phyloP scores from a whole-genome alignment of 2,329 filamentous ascomycete genomes.

The Chlorencoelia australis region DNA sequence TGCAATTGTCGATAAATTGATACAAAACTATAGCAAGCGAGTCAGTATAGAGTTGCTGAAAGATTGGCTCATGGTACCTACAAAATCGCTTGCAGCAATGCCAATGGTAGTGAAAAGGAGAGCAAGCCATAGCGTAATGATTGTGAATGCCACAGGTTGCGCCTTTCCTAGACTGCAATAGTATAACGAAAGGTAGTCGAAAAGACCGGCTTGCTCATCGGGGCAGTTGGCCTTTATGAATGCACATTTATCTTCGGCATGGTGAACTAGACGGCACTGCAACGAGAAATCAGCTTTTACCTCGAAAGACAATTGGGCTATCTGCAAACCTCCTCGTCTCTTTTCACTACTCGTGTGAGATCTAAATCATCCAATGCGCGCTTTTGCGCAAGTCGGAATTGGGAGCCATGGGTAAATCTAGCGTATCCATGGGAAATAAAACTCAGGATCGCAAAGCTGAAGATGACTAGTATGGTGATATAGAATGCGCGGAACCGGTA shows the following conservation, averaged over 20 bases:
- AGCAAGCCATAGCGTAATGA: slow-evolving; percentile 74
- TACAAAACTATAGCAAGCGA: too few relatives aligned
- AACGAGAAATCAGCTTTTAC: slow-evolving; percentile 1
- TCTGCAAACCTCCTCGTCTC: slow-evolving; percentile 25
- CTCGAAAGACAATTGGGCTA: background rate
- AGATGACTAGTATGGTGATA: slow-evolving; percentile 24
- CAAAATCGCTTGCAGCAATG: slow-evolving; percentile 95
- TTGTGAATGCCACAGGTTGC: slow-evolving; percentile 66
- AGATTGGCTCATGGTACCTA: too few relatives aligned
- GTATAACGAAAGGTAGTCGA: slow-evolving; percentile 83
- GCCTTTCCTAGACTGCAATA: slow-evolving; percentile 66
- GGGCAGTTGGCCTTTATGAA: slow-evolving; percentile 75
- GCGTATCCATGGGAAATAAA: slow-evolving; percentile 24
- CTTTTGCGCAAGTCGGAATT: slow-evolving; percentile 21
- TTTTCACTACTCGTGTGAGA: slow-evolving; percentile 18
- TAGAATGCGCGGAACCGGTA: slow-evolving; percentile 27
- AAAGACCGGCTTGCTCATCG: slow-evolving; percentile 80
- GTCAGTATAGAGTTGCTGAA: too few relatives aligned
- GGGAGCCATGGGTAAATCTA: slow-evolving; percentile 20
- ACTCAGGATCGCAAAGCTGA: slow-evolving; percentile 22
- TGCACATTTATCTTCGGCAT: slow-evolving; percentile 70
- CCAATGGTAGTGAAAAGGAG: slow-evolving; percentile 94
- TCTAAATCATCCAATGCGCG: slow-evolving; percentile 20
- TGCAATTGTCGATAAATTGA: slow-evolving; percentile 91
- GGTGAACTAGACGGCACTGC: slow-evolving; percentile 71